phyloP scores from a whole-genome alignment of 305 asterid genomes.

The Withania somnifera region DNA sequence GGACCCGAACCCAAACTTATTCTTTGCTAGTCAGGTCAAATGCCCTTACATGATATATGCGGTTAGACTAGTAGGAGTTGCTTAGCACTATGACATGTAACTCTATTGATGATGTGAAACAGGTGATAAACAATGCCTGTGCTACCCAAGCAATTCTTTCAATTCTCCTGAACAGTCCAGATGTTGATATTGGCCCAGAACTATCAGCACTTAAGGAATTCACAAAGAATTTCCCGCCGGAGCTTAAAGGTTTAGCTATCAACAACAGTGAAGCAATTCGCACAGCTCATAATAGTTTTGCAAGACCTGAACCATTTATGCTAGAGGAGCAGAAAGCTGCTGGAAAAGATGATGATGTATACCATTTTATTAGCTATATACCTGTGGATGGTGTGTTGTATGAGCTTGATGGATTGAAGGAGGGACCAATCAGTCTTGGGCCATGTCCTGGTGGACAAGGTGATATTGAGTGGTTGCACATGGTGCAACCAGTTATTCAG shows the following conservation, averaged over 20 bases:
- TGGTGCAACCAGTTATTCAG: constrained; percentile 84
- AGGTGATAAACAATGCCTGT: constrained; percentile 95
- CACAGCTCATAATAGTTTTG: constrained; percentile 86
- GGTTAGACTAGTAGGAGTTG: neutral
- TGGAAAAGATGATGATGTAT: constrained; percentile 84
- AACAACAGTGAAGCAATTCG: constrained; percentile 94
- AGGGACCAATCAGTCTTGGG: constrained; percentile 94
- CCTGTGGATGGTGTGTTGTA: constrained; percentile 86
- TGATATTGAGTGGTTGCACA: constrained; percentile 53
- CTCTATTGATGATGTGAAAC: constrained; percentile 4
- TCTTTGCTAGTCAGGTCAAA: constrained; percentile 88
- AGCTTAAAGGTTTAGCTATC: constrained; percentile 85
- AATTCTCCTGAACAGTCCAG: constrained; percentile 72
- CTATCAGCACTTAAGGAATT: constrained; percentile 71
- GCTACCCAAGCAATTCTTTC: constrained; percentile 96
- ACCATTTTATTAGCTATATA: constrained; percentile 90
- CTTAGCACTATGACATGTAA: neutral
- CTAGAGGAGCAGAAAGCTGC: constrained; percentile 76
- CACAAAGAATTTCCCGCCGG: constrained; percentile 83
- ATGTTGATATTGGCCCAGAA: constrained; percentile 83
- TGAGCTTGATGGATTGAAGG: constrained; percentile 95
- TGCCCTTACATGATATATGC: constrained; percentile 6
- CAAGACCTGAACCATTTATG: constrained; percentile 87
- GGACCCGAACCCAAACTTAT: constrained; percentile 87
- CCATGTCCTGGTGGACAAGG: constrained; percentile 55